Evolutionary conservation across 192 early-diverging fungal genomes (phyloP).

Genomic region (Haplosporangium gracile): DNA sequence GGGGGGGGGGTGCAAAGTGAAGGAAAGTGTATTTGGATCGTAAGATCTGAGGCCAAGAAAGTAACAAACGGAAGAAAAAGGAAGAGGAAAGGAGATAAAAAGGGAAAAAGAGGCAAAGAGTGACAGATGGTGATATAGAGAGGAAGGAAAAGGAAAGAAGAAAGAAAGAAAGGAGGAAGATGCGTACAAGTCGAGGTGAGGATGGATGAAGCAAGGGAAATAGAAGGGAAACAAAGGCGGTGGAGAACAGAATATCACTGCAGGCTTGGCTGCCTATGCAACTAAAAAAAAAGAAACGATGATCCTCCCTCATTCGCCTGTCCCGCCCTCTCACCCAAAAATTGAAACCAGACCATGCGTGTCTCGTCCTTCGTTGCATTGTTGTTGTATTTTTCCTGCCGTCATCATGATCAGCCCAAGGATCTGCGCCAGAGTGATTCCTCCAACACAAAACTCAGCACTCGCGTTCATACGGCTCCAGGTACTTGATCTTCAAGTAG

Average conservation of each 20-base stretch:
- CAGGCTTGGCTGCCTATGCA: not conserved
- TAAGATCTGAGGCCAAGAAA: not conserved
- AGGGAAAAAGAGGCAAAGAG: not conserved
- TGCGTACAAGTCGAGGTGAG: not conserved
- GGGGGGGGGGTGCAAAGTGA: no score
- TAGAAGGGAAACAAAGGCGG: not conserved
- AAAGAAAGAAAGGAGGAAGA: not conserved
- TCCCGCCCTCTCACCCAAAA: not conserved
- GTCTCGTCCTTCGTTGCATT: not conserved
- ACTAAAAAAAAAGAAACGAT: not conserved
- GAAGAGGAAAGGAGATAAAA: not conserved
- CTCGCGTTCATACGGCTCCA: constrained; percentile 51
- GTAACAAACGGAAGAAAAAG: not conserved
- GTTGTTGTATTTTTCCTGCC: not conserved
- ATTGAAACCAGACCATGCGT: not conserved
- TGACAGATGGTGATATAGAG: not conserved
- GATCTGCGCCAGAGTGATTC: no score
- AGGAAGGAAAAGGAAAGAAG: not conserved
- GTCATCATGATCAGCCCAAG: not conserved
- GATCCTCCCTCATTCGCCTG: not conserved
- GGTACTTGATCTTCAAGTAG: constrained; percentile 49
- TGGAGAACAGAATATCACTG: not conserved
- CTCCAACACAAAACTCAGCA: constrained; percentile 15
- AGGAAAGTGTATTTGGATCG: not conserved
- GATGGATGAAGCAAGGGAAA: not conserved